Evolutionary conservation across 768 basidiomycete species (phyloP), one percentile per base, ranked within the genome.

Genomic region (Termitomyces sp.): DNA sequence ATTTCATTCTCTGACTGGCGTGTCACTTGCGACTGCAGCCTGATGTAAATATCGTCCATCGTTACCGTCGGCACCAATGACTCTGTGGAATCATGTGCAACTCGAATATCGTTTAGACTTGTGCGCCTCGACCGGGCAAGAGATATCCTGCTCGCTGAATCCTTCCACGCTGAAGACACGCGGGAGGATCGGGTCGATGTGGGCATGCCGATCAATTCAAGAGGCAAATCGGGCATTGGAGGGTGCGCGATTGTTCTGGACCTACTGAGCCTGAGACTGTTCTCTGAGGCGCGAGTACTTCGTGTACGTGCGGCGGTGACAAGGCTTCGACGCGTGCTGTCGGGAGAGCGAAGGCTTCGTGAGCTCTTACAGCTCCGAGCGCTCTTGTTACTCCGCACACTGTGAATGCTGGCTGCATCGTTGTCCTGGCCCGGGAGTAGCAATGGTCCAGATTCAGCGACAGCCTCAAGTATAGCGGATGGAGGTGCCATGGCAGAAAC

Each of bases 261-360:
- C 51, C 51, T 76, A 52, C 83, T 85, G 26, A 90, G 73, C 1
- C 89, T 82, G 8, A 92, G 72, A 66, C 87, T 89, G 26, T 83
- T 80, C 63, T 86, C 83, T 23, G 23, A 89, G 8, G 82, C 77
- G 1, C 87, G 78, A 46, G 77, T 75, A 68, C 86, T 88, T 43
- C 89, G 80, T 59, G 74, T 80, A 58, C 82, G 81, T 1, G 91
- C 90, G 5, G 90, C 85, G 5, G 79, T 79, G 3, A 92, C 77
- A 8, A 79, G 76, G 40, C 77, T 76, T 41, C 59, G 56, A n/a
- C 46, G 63, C 26, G 58, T 68, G 56, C 52, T 44, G 28, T 66
- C 66, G 2, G 64, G 58, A 20, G 56, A 62, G 20, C 68, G 70
- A 1, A 57, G 65, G 48, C 74, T 77, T 8, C 67, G 67, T 4